A percentile compares a stretch with the other conserved stretches of the same genome.
These are phyloP conservation scores for Diaporthe australafricana DNA, from an alignment of 2,329 filamentous ascomycete species.

Conservation along the genomic window DNA sequence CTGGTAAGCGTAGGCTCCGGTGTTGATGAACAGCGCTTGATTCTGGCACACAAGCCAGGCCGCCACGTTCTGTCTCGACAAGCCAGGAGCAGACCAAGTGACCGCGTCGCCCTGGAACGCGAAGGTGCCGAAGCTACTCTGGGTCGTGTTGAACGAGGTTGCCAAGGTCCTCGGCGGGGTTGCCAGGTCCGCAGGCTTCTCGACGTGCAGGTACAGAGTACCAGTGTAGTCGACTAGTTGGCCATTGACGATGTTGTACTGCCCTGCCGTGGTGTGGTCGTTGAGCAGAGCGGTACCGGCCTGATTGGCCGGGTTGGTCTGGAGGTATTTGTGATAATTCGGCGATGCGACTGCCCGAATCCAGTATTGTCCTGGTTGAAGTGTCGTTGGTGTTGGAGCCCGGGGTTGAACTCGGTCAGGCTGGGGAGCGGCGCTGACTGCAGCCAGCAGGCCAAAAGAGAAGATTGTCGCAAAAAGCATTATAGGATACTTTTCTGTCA, in stretches of 20 bases:
- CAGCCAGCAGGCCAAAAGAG: background rate
- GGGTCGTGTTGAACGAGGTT: conserved; percentile 61
- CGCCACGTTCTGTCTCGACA: conserved; percentile 64
- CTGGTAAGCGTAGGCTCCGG: conserved; percentile 68
- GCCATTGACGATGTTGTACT: conserved; percentile 66
- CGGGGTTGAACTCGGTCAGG: conserved; percentile 13
- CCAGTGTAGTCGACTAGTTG: conserved; percentile 62
- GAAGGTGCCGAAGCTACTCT: conserved; percentile 68
- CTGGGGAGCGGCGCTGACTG: conserved; percentile 6
- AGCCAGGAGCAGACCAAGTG: conserved; percentile 61
- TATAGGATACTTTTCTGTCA: background rate
- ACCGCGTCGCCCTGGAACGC: conserved; percentile 68
- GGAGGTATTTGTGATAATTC: conserved; percentile 68
- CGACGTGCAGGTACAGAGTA: conserved; percentile 60
- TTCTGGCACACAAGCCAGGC: conserved; percentile 70
- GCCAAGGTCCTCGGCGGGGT: conserved; percentile 59
- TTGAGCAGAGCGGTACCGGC: conserved; percentile 63
- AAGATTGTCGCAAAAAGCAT: background rate
- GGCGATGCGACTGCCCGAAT: conserved; percentile 67
- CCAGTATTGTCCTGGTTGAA: conserved; percentile 65
- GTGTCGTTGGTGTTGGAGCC: conserved; percentile 49
- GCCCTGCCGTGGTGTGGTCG: conserved; percentile 64
- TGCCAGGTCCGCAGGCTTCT: conserved; percentile 53
- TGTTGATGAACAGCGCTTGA: conserved; percentile 66
- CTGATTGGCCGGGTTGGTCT: conserved; percentile 56